Evolutionary conservation across 139 green algal genomes (phyloP).

Genomic region (Picochlorum costavermella): DNA sequence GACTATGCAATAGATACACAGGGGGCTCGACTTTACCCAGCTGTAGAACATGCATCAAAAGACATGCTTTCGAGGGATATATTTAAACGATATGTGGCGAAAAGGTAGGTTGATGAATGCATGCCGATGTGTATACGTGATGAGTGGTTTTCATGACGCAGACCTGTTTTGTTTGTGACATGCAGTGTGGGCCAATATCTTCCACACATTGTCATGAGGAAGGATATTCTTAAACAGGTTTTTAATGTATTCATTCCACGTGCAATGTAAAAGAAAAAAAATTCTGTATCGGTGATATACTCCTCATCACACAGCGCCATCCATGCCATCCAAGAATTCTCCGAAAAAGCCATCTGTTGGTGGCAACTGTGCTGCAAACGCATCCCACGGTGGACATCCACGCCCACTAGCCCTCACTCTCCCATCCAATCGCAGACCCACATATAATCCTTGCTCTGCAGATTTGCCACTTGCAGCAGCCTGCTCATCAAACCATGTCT

Average conservation of each 20-base stretch:
- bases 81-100: slow-evolving; percentile 2
- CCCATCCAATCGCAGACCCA: slow-evolving; percentile 66
- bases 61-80: slow-evolving; percentile 18
- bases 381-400: slow-evolving; percentile 49
- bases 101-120: not conserved
- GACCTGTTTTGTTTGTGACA: too few relatives aligned
- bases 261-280: slow-evolving; percentile 3
- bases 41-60: not conserved
- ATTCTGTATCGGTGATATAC: too few relatives aligned
- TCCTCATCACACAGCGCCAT: slow-evolving; percentile 26
- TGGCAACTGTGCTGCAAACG: slow-evolving; percentile 50
- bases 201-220: slow-evolving; percentile 39
- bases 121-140: too few relatives aligned
- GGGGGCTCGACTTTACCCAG: not conserved
- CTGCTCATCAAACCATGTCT: slow-evolving; percentile 64
- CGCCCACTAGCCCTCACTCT: slow-evolving; percentile 55
- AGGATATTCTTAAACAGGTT: slow-evolving; percentile 63
- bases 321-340: slow-evolving; percentile 68
- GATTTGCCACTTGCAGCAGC: slow-evolving; percentile 26
- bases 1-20: not conserved
- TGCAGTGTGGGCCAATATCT: slow-evolving; percentile 34
- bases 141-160: too few relatives aligned
- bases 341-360: slow-evolving; percentile 44
- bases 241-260: slow-evolving; percentile 56
- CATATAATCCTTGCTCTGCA: slow-evolving; percentile 45